Evolutionary conservation across 192 early-diverging fungal species (phyloP).

Genomic region (Coemansia furcata): DNA sequence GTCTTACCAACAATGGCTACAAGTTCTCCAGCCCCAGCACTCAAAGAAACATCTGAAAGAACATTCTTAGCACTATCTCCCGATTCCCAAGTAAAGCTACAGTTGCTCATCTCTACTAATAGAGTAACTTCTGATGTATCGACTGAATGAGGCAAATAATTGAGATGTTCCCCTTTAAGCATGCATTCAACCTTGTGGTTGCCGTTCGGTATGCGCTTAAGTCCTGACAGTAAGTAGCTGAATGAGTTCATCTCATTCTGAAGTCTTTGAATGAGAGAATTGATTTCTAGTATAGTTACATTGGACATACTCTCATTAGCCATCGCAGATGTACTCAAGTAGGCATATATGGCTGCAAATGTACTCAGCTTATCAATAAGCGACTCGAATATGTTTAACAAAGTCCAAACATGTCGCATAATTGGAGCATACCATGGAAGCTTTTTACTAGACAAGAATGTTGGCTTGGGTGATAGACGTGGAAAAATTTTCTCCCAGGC

Average conservation of each 20-base stretch:
- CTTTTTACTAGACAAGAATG: too few relatives aligned
- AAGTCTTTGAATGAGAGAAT: not conserved
- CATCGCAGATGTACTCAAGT: not conserved
- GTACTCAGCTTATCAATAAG: not conserved
- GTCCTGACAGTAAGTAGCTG: not conserved
- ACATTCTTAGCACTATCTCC: not conserved
- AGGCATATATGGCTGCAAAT: not conserved
- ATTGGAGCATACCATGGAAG: not conserved
- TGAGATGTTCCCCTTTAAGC: constrained; percentile 24
- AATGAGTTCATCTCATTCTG: not conserved
- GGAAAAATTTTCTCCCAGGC: not conserved
- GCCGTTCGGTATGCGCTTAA: constrained; percentile 1
- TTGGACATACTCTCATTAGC: not conserved
- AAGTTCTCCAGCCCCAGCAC: constrained; percentile 35
- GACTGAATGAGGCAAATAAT: constrained; percentile 5
- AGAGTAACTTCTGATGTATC: not conserved
- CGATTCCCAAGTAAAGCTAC: constrained; percentile 15
- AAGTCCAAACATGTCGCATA: not conserved
- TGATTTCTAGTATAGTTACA: not conserved
- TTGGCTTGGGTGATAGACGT: not conserved
- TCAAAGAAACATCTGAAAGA: constrained; percentile 10
- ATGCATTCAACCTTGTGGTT: constrained; percentile 12
- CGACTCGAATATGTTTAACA: not conserved
- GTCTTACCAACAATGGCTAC: constrained; percentile 60
- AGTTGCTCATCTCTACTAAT: constrained; percentile 11